Base-by-base conservation (phyloP, 2,329 filamentous ascomycete genomes). In the Talaromyces albobiverticillius region DNA sequence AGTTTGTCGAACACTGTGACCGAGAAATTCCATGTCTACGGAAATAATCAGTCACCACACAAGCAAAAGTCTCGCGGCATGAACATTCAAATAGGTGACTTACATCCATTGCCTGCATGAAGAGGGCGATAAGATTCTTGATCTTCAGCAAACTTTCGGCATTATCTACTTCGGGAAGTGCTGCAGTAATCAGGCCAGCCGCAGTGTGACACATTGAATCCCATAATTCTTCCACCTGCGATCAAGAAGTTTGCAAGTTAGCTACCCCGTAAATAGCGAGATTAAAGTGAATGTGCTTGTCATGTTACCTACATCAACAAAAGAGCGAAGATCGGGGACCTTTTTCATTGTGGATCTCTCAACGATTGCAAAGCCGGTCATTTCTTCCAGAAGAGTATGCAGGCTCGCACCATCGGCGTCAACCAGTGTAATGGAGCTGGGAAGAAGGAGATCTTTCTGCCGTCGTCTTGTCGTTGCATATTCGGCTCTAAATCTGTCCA, bases 91-190 rank as follows among this genome's bases (percentile, higher is more conserved):
- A 40, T 18, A 31, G 10, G 3, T 4, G 9, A 65, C 81, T 66
- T 71, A 89, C 89, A 79, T 96, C 90, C 93, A 99, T 96, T 1
- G 94, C 97, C 67, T 99, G 90, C 64, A 97, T 95, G 69, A 99
- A 99, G 13, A 99, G 78, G 3, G 92, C 89, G 65, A 97, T 86
- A 23, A 95, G 83, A 43, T 90, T 90, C 71, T 99, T 99, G 65
- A 96, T 92, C 69, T 94, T 95, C n/a, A 97, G 78, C 32, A 99
- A 77, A 25, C 88, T 83, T 67, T 97, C 92, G 11, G 94, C 91
- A 67, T 95, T 94, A 55, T 85, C 85, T n/a, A 99, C 84, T 38
- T 86, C 84, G 47, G 83, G 81, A 4, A 99, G 76, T 0, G 90
- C 87, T 61, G 87, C 89, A 1, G 87, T 86, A 58, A 95, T 95